Evolutionary conservation across 2,329 filamentous ascomycete species (phyloP), one percentile per base, ranked within the genome.

Genomic region (Microcyclosporella mali): DNA sequence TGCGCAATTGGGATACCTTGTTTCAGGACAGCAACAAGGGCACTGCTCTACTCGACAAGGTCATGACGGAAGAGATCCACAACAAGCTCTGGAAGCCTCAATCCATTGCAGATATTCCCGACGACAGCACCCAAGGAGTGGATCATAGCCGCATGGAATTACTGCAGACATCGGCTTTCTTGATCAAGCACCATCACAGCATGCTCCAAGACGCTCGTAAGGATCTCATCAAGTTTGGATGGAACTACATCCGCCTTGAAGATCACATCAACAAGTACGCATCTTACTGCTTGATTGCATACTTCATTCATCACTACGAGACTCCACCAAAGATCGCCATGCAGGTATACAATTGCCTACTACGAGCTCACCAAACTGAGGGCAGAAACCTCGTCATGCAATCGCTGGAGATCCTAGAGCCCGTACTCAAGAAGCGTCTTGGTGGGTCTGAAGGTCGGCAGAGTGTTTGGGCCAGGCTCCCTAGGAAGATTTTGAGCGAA

Each of bases 211-310:
- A 97, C 58, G 83, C 87, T 2, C 82, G 94, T 29, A 98, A 98
- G 66, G 92, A 98, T 52, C 90, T 98, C 49, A 98, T 98, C 60
- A 97, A 95, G 67, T 98, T 97, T 66, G 89, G 88, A 2, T 99
- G 92, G 92, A 95, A 89, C 14, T 97, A 95, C 61, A 98, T 98
- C 57, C 81, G 87, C 17, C 77, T 98, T n/a, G 94, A 99, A 60
- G 92, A 99, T 64, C 86, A 95, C 44, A 95, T 98, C 70, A 98
- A 97, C 72, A 98, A 98, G 66, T 92, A 97, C 63, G 92, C 90
- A 1, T 89, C 92, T 2, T 98, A 98, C 58, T 90, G 95, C 4
- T 81, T 98, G 4, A 94, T 98, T 48, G 88, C 87, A 2, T 98
- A 95, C 66, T 98, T 98, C 69, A 95, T 98, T 56, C 87, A 88